phyloP scores from a whole-genome alignment of 176 grass and related monocot species.

The Poa annua region DNA sequence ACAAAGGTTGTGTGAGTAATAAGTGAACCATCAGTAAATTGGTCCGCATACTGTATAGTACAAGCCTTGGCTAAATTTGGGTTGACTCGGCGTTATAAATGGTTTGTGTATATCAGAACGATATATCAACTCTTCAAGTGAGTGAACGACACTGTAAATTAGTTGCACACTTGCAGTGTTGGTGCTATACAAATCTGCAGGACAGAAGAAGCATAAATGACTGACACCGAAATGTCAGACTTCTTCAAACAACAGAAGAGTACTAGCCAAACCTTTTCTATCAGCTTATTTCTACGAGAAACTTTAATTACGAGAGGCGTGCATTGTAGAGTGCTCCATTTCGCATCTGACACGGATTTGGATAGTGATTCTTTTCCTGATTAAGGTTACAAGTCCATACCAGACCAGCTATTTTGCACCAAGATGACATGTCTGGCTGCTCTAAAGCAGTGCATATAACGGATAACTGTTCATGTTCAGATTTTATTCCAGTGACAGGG shows the following conservation, averaged over 20 bases:
- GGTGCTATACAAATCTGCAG: neutral
- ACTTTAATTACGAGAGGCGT: neutral
- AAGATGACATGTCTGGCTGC: neutral
- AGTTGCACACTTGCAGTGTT: neutral
- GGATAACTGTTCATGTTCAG: neutral
- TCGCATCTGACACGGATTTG: constrained; percentile 35
- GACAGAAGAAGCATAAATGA: neutral
- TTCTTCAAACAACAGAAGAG: neutral
- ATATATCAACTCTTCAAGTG: neutral
- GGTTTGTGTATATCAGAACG: neutral
- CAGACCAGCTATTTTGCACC: constrained; percentile 30
- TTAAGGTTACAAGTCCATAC: constrained; percentile 39
- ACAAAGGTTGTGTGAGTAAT: neutral
- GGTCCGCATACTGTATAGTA: too few relatives aligned
- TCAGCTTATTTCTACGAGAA: neutral
- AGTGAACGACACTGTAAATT: neutral
- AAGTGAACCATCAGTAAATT: neutral
- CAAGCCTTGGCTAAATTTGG: too few relatives aligned
- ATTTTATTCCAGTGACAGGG: constrained; percentile 37
- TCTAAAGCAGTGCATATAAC: constrained; percentile 25
- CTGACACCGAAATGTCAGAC: neutral
- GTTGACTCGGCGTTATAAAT: constrained; percentile 6
- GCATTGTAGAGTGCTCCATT: neutral
- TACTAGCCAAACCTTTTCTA: neutral
- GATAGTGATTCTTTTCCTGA: constrained; percentile 30